Evolutionary conservation across 129 eudicot species (phyloP), one percentile per base, ranked within the genome.

Genomic region (Escallonia herrerae): DNA sequence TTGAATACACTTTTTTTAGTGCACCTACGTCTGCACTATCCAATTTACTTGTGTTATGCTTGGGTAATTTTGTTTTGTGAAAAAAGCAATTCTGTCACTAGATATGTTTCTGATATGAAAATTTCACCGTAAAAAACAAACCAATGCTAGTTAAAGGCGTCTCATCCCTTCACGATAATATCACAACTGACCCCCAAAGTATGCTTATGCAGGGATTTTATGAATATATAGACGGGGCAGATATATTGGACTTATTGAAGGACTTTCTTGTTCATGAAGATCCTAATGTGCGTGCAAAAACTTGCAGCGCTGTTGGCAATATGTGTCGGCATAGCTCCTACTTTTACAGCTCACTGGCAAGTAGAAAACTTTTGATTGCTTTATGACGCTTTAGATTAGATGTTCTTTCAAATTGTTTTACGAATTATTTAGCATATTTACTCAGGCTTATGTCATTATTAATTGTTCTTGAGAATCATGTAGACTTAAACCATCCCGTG

Each of bases 311-410:
- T 45, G 65, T 93, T 38, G 99, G 99, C 45, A 88, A 93, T 62
- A 86, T 93, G 96, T 89, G 95, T 69, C 90, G 99, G 70, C 99
- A 93, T 63, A 89, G 87, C 77, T 70, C 90, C 72, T 89, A 86
- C 74, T 93, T 93, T 74, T 93, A 93, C 65, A 70, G 79, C 55
- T 66, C 68, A 77, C 68, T 93, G 91, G 99, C 80, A 76, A 57
- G 74, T 55, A 53, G 14, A 8, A 53, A 53, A 22, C 33, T 3
- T 13, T 59, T 50, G 43, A 50, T 11, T 74, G 44, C 15, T 62
- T 22, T 22, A 10, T 39, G 61, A 54, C 43, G 33, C 14, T 22
- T 22, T 22, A 22, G 33, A 22, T 22, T 22, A 22, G 33, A 22
- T 22, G 33, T 22, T 22, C 33, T 22, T 22, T 0, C 33, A 22